Conservation (phyloP, 2,329 filamentous ascomycete species). For the Acrocalymma vagum region DNA sequence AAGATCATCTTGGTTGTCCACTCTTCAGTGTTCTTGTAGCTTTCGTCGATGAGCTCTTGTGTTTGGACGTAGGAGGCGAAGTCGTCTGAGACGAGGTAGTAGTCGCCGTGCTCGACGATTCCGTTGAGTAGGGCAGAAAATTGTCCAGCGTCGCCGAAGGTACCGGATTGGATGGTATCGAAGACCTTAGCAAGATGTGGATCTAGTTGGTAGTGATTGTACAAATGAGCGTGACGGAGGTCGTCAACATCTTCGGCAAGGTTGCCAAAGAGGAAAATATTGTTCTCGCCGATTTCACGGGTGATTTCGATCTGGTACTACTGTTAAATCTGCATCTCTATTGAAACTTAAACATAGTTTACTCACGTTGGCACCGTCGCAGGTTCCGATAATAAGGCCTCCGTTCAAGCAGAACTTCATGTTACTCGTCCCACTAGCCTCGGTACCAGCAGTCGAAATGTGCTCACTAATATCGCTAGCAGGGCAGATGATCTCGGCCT, state of each 20-base stretch:
- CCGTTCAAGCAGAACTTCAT: conserved; percentile 99
- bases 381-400: conserved; percentile 96
- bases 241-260: conserved; percentile 96
- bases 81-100: conserved; percentile 97
- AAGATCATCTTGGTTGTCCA: conserved; percentile 93
- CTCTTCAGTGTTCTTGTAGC: conserved; percentile 89
- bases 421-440: conserved; percentile 89
- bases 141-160: conserved; percentile 79
- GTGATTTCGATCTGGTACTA: conserved; percentile 85
- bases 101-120: conserved; percentile 92
- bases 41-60: conserved; percentile 88
- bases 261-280: conserved; percentile 98
- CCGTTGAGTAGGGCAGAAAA: conserved; percentile 86
- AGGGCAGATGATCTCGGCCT: conserved; percentile 94
- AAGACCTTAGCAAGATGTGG: conserved; percentile 82
- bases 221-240: conserved; percentile 88
- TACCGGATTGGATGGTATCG: conserved; percentile 78
- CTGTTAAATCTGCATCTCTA: conserved; percentile 5
- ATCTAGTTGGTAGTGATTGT: conserved; percentile 81
- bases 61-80: conserved; percentile 95
- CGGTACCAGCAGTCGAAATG: conserved; percentile 96
- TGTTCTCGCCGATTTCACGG: conserved; percentile 92
- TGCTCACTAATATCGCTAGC: conserved; percentile 98
- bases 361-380: conserved; percentile 94
- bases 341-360: neutral